phyloP scores from a whole-genome alignment of 192 early-diverging fungal genomes.

The Coemansia sp. region DNA sequence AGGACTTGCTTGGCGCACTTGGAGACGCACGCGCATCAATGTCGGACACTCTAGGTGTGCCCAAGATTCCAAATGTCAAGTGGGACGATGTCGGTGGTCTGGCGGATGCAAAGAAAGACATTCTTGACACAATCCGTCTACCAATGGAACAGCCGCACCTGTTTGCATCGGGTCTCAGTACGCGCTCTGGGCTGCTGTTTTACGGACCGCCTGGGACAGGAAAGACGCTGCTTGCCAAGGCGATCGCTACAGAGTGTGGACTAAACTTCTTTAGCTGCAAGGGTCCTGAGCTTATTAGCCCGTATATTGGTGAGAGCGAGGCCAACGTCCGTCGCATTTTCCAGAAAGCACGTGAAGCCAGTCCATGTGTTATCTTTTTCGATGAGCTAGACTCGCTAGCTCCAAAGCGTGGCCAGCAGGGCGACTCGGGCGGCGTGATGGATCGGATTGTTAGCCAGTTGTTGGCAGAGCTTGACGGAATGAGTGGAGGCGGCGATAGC shows the following conservation, averaged over 20 bases:
- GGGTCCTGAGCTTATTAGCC: constrained; percentile 96
- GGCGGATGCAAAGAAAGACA: constrained; percentile 85
- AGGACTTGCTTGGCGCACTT: constrained; percentile 80
- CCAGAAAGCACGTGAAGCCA: constrained; percentile 92
- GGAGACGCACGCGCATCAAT: constrained; percentile 75
- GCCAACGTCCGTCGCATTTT: constrained; percentile 96
- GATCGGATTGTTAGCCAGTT: constrained; percentile 97
- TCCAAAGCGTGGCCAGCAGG: constrained; percentile 96
- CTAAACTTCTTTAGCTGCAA: constrained; percentile 99
- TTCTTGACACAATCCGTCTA: constrained; percentile 94
- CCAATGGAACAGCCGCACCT: constrained; percentile 95
- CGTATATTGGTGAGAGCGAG: constrained; percentile 99
- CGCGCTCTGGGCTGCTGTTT: constrained; percentile 87
- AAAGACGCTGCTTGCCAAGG: constrained; percentile 98
- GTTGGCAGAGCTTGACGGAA: constrained; percentile 94
- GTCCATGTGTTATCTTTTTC: constrained; percentile 98
- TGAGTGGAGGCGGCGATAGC: constrained; percentile 59
- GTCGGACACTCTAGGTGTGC: constrained; percentile 90
- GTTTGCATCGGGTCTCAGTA: constrained; percentile 92
- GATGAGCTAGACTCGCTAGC: constrained; percentile 99
- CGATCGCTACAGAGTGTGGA: constrained; percentile 94
- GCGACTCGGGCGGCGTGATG: constrained; percentile 99
- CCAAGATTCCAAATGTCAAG: constrained; percentile 96
- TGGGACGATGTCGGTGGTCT: constrained; percentile 99
- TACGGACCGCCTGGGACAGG: constrained; percentile 99